Percentiles rank a stretch among this genome's conserved stretches.
These are phyloP conservation scores for Bacterosira constricta DNA, from an alignment of 108 stramenopile genomes.

Conservation along the genomic window DNA sequence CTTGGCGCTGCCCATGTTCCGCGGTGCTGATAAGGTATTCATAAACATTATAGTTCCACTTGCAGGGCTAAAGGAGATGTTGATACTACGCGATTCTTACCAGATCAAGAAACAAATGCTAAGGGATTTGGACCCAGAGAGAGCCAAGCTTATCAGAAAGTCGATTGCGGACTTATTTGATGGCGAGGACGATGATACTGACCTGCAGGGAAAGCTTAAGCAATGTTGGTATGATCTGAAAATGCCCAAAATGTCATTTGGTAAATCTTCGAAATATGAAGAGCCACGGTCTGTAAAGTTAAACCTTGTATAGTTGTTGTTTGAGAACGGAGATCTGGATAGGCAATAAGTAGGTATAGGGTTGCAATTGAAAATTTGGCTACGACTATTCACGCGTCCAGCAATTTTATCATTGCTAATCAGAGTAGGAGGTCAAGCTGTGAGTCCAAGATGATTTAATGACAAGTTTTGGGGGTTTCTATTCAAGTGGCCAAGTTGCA, in stretches of 20 bases:
- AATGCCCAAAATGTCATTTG: not conserved
- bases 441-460: too few species aligned
- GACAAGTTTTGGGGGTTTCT: too few species aligned
- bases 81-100: conserved; percentile 59
- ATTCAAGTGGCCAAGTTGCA: too few species aligned
- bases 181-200: conserved; percentile 6
- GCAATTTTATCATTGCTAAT: too few species aligned
- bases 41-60: conserved; percentile 57
- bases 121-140: conserved; percentile 41
- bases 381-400: too few species aligned
- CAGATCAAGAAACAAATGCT: conserved; percentile 44
- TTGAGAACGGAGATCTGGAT: not conserved
- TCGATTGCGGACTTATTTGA: conserved; percentile 46
- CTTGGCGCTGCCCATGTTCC: conserved; percentile 63
- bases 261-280: not conserved
- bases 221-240: not conserved
- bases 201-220: not conserved
- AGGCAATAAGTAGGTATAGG: not conserved
- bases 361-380: too few species aligned
- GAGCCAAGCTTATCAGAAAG: conserved; percentile 27
- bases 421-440: too few species aligned
- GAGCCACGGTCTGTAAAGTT: not conserved
- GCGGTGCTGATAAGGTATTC: conserved; percentile 61
- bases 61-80: not conserved
- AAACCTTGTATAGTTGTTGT: not conserved